Evolutionary conservation across 345 rosid genomes (phyloP).

Genomic region (Mercurialis annua): DNA sequence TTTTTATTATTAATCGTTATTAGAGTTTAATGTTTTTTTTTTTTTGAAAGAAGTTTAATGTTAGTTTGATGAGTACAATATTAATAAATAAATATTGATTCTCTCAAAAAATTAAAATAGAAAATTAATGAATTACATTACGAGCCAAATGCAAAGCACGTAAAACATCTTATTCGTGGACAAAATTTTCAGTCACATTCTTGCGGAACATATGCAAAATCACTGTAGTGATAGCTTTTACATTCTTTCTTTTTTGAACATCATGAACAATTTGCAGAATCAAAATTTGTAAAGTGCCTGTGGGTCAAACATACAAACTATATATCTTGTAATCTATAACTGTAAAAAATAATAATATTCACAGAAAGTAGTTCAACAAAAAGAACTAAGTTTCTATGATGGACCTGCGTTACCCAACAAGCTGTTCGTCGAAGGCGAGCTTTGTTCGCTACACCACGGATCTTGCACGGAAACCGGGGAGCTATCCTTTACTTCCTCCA

Average conservation of each 20-base stretch:
- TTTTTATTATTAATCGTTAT: too few relatives aligned
- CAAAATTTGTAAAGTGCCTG: neutral
- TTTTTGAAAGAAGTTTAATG: too few relatives aligned
- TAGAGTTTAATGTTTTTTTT: too few relatives aligned
- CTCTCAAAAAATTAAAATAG: too few relatives aligned
- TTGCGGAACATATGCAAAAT: neutral
- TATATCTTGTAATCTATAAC: neutral
- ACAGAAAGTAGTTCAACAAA: slow-evolving; percentile 3
- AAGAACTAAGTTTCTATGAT: slow-evolving; percentile 23
- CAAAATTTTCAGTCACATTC: neutral
- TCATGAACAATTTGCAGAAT: neutral
- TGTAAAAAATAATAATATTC: neutral
- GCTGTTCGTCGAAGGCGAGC: slow-evolving; percentile 82
- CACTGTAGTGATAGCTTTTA: slow-evolving; percentile 1
- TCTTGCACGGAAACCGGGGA: slow-evolving; percentile 76
- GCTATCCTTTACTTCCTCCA: slow-evolving; percentile 46
- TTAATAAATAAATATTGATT: too few relatives aligned
- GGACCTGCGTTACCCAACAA: slow-evolving; percentile 53
- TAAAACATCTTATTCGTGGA: neutral
- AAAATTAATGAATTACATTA: too few relatives aligned
- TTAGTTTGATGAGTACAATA: too few relatives aligned
- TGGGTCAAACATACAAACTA: neutral
- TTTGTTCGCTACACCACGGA: slow-evolving; percentile 76
- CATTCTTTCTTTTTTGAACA: neutral
- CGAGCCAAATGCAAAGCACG: too few relatives aligned